Evolutionary conservation across 805 yeast species (phyloP).

Genomic region (Ogataea allantospora): DNA sequence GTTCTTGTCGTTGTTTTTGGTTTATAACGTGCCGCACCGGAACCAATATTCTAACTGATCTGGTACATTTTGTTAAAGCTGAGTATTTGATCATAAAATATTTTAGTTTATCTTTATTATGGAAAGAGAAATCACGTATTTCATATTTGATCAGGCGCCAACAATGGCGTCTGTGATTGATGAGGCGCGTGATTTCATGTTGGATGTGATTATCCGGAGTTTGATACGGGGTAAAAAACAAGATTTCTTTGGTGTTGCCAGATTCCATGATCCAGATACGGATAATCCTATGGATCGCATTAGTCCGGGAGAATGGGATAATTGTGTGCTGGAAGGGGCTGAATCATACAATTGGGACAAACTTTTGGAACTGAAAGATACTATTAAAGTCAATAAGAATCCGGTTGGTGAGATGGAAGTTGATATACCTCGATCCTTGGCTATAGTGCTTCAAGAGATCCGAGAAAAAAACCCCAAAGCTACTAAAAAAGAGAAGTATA

Average conservation of each 20-base stretch:
- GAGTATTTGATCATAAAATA: constrained; percentile 2
- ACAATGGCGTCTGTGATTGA: constrained; percentile 42
- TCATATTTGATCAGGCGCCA: constrained; percentile 50
- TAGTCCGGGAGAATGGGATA: constrained; percentile 25
- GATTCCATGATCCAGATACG: constrained; percentile 28
- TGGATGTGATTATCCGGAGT: constrained; percentile 37
- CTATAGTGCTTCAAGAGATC: constrained; percentile 25
- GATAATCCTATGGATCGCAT: constrained; percentile 23
- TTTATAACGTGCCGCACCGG: constrained; percentile 5
- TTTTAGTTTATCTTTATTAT: constrained; percentile 1
- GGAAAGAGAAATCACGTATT: constrained; percentile 30
- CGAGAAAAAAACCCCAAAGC: constrained; percentile 14
- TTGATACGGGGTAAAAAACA: constrained; percentile 26
- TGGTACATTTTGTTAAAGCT: neutral
- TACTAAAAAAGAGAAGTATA: constrained; percentile 15
- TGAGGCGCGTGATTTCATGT: constrained; percentile 41
- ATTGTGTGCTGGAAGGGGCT: constrained; percentile 22
- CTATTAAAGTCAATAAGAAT: constrained; percentile 18
- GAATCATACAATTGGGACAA: constrained; percentile 18
- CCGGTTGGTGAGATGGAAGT: constrained; percentile 24
- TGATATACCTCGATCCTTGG: constrained; percentile 29
- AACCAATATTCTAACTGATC: neutral
- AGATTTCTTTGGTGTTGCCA: constrained; percentile 26
- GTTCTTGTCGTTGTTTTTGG: constrained; percentile 13
- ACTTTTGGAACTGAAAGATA: constrained; percentile 14